phyloP scores from a whole-genome alignment of 163 green algal species.

The Scenedesmus sp. region DNA sequence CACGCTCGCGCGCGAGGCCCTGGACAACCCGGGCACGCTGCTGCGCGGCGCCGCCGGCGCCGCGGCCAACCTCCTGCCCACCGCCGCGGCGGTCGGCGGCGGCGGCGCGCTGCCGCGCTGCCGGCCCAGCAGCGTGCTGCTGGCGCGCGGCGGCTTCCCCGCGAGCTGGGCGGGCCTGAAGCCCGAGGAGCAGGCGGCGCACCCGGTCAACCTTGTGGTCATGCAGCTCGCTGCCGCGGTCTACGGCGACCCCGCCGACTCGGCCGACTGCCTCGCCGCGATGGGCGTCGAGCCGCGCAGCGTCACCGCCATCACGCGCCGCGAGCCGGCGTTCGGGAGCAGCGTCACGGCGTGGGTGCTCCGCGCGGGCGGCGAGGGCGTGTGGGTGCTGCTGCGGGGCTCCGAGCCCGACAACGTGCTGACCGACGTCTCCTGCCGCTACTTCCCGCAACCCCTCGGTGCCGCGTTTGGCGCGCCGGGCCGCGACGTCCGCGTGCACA shows the following conservation, averaged over 20 bases:
- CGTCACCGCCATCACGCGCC: neutral
- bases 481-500: slow-evolving; percentile 8
- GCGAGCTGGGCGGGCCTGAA: too few species aligned
- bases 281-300: slow-evolving; percentile 2
- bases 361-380: neutral
- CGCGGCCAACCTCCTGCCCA: too few species aligned
- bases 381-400: slow-evolving; percentile 10
- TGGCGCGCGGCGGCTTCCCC: too few species aligned
- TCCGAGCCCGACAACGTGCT: neutral
- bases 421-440: slow-evolving; percentile 2
- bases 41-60: too few species aligned
- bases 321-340: neutral
- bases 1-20: too few species aligned
- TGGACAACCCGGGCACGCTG: too few species aligned
- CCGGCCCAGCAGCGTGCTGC: too few species aligned
- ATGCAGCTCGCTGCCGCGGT: slow-evolving; percentile 18
- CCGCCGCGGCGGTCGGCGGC: too few species aligned
- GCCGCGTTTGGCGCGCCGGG: neutral
- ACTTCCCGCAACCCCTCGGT: neutral
- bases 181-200: neutral
- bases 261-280: neutral
- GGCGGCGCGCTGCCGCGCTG: too few species aligned
- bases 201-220: slow-evolving; percentile 32
- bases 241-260: neutral
- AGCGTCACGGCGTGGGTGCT: neutral